Evolutionary conservation across 2,329 filamentous ascomycete genomes (phyloP).

Genomic region (Elsinoe perseae): DNA sequence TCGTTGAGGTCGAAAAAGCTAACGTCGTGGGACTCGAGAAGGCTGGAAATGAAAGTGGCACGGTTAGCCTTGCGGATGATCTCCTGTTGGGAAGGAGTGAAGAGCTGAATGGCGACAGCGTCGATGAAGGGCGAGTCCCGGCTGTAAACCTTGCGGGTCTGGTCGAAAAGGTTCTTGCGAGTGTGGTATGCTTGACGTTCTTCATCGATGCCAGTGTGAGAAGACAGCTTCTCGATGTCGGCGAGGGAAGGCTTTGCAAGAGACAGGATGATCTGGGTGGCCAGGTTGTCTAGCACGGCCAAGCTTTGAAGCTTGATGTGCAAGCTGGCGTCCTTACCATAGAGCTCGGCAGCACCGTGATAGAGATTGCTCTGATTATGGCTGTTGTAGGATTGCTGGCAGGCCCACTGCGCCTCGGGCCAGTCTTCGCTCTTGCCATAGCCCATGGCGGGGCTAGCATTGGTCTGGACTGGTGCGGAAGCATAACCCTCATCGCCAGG

Average conservation of each 20-base stretch:
- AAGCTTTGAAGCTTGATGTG: slow-evolving; percentile 52
- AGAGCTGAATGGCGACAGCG: slow-evolving; percentile 32
- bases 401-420: slow-evolving; percentile 13
- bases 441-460: neutral
- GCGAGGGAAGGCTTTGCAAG: slow-evolving; percentile 50
- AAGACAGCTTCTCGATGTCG: slow-evolving; percentile 51
- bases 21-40: slow-evolving; percentile 55
- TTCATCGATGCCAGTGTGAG: slow-evolving; percentile 47
- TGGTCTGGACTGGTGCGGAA: neutral
- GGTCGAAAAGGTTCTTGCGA: slow-evolving; percentile 55
- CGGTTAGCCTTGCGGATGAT: slow-evolving; percentile 57
- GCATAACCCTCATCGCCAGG: neutral
- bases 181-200: slow-evolving; percentile 53
- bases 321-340: slow-evolving; percentile 36
- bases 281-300: slow-evolving; percentile 54
- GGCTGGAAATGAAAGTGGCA: slow-evolving; percentile 56
- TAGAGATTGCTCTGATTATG: neutral
- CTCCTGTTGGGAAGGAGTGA: slow-evolving; percentile 43
- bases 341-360: slow-evolving; percentile 18
- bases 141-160: slow-evolving; percentile 55
- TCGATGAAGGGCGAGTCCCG: slow-evolving; percentile 46
- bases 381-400: neutral
- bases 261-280: slow-evolving; percentile 51
- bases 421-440: slow-evolving; percentile 12
- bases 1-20: slow-evolving; percentile 57